These are phyloP conservation scores for Leucosporidium creatinivorum DNA, from an alignment of 768 basidiomycete species.

Conservation along the genomic window DNA sequence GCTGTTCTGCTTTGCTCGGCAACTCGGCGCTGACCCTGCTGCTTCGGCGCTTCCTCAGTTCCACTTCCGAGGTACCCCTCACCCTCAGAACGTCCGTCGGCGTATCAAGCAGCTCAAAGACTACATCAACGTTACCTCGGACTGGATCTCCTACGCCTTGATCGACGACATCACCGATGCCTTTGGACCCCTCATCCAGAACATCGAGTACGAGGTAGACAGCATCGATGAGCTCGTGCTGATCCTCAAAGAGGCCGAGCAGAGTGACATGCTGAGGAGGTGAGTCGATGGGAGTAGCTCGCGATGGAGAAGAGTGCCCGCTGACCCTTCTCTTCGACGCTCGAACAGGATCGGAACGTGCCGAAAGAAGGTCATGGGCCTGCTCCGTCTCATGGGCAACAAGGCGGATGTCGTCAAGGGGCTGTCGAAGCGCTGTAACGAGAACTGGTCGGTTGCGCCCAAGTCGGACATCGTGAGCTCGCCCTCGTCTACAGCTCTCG, in stretches of 20 bases:
- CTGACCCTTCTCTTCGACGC: background rate
- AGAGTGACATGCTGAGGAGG: conserved; percentile 92
- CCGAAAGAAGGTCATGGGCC: conserved; percentile 98
- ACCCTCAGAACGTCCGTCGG: conserved; percentile 93
- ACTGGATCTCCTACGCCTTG: conserved; percentile 99
- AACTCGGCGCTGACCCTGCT: background rate
- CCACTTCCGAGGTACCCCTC: conserved; percentile 94
- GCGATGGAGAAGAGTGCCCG: background rate
- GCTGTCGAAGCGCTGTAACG: conserved; percentile 92
- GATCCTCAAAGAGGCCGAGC: conserved; percentile 89
- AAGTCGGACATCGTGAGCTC: conserved; percentile 96
- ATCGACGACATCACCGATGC: conserved; percentile 99
- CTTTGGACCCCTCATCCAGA: conserved; percentile 95
- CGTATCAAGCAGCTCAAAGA: conserved; percentile 99
- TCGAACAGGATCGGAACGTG: conserved; percentile 78
- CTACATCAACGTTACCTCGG: conserved; percentile 96
- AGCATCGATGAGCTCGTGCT: conserved; percentile 96
- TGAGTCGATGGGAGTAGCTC: conserved; percentile 33
- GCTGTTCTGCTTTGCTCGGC: background rate
- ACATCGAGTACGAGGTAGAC: conserved; percentile 99
- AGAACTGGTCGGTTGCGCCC: conserved; percentile 97
- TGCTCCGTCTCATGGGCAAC: conserved; percentile 93
- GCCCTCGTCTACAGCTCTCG: conserved; percentile 63
- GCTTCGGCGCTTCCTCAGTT: conserved; percentile 51
- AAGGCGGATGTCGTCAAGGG: conserved; percentile 99